Percentiles rank a stretch among this genome's conserved stretches.
phyloP scores from a whole-genome alignment of 257 asterid species.

The Petunia secreta region DNA sequence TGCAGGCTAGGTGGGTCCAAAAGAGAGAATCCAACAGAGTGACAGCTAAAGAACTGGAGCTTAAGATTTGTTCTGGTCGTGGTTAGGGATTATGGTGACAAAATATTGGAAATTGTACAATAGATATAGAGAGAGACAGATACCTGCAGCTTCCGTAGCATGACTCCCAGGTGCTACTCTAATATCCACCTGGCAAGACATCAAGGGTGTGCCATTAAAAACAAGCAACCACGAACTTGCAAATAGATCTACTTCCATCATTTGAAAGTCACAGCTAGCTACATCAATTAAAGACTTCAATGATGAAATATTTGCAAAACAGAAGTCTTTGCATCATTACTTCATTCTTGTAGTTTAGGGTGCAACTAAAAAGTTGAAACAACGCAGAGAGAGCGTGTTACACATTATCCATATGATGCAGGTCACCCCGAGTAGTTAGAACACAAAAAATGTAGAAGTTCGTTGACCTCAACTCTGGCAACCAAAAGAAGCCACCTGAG shows the following conservation, averaged over 20 bases:
- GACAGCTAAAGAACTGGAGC: neutral
- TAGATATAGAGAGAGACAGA: slow-evolving; percentile 19
- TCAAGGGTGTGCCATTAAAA: slow-evolving; percentile 20
- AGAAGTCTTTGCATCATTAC: slow-evolving; percentile 2
- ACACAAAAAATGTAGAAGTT: neutral
- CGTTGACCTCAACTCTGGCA: neutral
- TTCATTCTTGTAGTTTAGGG: neutral
- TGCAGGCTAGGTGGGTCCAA: neutral
- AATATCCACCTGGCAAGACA: slow-evolving; percentile 72
- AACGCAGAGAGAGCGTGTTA: neutral
- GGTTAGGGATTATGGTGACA: neutral
- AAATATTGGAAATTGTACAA: neutral
- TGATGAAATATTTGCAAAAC: slow-evolving; percentile 6
- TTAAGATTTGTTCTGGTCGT: neutral
- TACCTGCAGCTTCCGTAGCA: slow-evolving; percentile 97
- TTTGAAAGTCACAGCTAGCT: slow-evolving; percentile 1
- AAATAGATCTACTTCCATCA: neutral
- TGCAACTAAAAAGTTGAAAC: neutral
- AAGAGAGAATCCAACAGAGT: neutral
- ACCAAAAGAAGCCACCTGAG: slow-evolving; percentile 1
- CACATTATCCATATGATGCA: neutral
- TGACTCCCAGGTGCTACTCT: slow-evolving; percentile 93
- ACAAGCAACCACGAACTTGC: neutral
- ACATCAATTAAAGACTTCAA: neutral
- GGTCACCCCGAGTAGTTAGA: neutral